Conservation (phyloP, 192 early-diverging fungal species). For the Nowakowskiella sp. region DNA sequence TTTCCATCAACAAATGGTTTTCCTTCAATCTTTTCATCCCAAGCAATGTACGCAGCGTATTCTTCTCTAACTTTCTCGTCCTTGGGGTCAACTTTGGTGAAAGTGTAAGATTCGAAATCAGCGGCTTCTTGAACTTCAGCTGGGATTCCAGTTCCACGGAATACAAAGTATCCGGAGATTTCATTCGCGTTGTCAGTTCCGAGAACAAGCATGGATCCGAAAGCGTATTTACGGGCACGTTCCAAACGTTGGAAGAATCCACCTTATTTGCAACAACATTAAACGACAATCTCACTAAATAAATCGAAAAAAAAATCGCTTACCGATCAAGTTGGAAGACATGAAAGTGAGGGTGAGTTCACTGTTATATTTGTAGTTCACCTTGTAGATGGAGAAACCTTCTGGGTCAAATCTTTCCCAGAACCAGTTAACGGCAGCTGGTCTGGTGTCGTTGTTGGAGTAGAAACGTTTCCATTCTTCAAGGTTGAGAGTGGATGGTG, state of each 20-base stretch:
- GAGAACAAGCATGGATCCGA: slow-evolving; percentile 74
- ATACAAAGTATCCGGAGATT: slow-evolving; percentile 91
- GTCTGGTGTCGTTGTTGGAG: slow-evolving; percentile 89
- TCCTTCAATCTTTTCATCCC: slow-evolving; percentile 74
- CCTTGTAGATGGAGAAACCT: slow-evolving; percentile 87
- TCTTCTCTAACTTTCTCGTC: slow-evolving; percentile 51
- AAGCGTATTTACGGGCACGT: slow-evolving; percentile 88
- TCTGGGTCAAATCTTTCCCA: slow-evolving; percentile 83
- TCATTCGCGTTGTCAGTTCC: slow-evolving; percentile 79
- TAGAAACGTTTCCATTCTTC: slow-evolving; percentile 97
- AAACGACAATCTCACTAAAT: neutral
- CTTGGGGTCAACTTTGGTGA: slow-evolving; percentile 63
- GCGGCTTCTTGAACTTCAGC: slow-evolving; percentile 70
- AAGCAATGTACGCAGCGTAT: slow-evolving; percentile 70
- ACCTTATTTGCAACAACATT: neutral
- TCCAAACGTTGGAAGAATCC: slow-evolving; percentile 91
- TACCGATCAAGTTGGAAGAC: slow-evolving; percentile 85
- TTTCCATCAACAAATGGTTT: slow-evolving; percentile 77
- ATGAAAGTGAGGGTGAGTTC: slow-evolving; percentile 82
- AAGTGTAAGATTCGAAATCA: slow-evolving; percentile 84
- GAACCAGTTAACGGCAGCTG: slow-evolving; percentile 84
- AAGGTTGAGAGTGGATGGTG: slow-evolving; percentile 69
- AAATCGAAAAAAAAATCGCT: neutral
- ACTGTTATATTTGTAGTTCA: slow-evolving; percentile 92
- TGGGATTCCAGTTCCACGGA: slow-evolving; percentile 79